A percentile compares a stretch with the other conserved stretches of the same genome.
Conservation (phyloP, 306 rosid species). For the Acacia melanoxylon region DNA sequence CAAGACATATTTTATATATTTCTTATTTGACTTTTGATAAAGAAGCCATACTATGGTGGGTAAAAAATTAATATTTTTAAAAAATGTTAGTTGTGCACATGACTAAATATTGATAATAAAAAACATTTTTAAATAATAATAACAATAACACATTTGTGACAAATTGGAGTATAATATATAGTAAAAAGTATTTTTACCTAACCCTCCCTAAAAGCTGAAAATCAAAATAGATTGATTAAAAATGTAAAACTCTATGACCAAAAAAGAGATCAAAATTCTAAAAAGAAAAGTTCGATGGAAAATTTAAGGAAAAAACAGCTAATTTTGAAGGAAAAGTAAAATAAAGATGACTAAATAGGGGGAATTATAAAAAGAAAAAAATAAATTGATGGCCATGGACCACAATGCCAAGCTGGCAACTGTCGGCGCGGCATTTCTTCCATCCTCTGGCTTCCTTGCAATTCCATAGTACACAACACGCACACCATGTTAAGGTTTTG, state of each 20-base stretch:
- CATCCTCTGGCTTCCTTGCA: neutral
- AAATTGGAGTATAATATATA: neutral
- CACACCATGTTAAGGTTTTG: neutral
- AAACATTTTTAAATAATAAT: neutral
- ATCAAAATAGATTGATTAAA: neutral
- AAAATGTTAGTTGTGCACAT: neutral
- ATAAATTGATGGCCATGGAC: neutral
- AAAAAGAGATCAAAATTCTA: neutral
- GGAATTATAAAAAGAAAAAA: neutral
- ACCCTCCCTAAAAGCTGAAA: neutral
- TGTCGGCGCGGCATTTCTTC: conserved; percentile 3
- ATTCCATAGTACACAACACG: neutral
- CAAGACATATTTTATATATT: neutral
- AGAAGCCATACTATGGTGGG: too few relatives aligned
- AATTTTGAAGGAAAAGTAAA: neutral
- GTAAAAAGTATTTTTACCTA: neutral
- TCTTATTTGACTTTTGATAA: neutral
- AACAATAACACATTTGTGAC: neutral
- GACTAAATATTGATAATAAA: neutral
- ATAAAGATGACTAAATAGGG: neutral
- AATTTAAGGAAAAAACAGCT: neutral
- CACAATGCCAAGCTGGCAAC: neutral
- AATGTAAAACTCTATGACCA: neutral
- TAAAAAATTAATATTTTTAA: neutral
- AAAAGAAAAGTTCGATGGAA: neutral